A percentile compares a stretch with the other conserved stretches of the same genome.
Evolutionary conservation across 176 grass and related monocot genomes (phyloP).

Genomic region (Musa itinerans): DNA sequence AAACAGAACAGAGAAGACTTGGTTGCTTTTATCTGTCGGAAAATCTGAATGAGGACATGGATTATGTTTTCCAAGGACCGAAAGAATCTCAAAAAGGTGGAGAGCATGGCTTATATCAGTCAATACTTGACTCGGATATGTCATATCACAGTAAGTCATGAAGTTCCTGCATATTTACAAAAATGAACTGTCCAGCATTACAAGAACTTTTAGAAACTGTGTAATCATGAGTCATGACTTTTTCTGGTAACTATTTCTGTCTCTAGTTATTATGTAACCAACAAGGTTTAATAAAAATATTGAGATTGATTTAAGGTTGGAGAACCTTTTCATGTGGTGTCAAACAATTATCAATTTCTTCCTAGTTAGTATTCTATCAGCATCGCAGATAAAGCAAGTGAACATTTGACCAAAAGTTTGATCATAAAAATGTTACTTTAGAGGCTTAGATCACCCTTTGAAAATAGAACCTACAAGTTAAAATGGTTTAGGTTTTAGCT

Average conservation of each 20-base stretch:
- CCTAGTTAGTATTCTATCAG: no score
- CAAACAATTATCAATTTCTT: no score
- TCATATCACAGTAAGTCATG: conserved; percentile 47
- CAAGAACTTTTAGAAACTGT: background rate
- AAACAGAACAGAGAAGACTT: conserved; percentile 55
- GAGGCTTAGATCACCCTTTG: no score
- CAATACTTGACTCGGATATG: conserved; percentile 32
- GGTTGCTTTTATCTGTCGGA: conserved; percentile 95
- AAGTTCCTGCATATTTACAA: background rate
- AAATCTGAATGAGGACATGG: conserved; percentile 83
- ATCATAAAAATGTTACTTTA: no score
- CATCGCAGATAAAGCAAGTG: no score
- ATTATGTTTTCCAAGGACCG: conserved; percentile 71
- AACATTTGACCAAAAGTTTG: no score
- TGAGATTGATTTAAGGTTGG: background rate
- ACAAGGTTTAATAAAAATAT: background rate
- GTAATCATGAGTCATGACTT: background rate
- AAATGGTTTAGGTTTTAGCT: no score
- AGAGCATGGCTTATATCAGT: conserved; percentile 43
- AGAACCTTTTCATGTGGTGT: no score
- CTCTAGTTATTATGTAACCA: background rate
- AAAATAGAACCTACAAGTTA: no score
- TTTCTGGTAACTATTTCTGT: conserved; percentile 1
- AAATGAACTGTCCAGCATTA: background rate
- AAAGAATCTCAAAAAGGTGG: conserved; percentile 42